Evolutionary conservation across 2,329 filamentous ascomycete species (phyloP).

Genomic region (Cordyceps cicadae): DNA sequence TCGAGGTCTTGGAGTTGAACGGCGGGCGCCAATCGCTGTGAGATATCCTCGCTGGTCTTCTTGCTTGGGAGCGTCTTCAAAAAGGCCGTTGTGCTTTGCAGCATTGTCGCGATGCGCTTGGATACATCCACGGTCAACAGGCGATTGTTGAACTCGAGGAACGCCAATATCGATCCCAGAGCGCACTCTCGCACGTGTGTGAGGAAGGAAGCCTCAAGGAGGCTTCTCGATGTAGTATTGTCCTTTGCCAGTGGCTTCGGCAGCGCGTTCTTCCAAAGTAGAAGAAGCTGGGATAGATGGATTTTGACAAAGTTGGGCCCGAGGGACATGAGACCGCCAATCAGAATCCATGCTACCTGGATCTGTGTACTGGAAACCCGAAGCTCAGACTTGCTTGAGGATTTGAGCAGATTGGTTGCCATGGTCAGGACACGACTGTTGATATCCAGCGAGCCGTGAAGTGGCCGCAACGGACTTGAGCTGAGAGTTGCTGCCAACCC

Average conservation of each 20-base stretch:
- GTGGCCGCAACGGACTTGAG: constrained; percentile 75
- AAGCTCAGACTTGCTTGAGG: constrained; percentile 82
- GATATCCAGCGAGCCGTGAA: constrained; percentile 92
- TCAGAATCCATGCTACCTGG: constrained; percentile 94
- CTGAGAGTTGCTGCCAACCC: constrained; percentile 86
- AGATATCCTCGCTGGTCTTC: constrained; percentile 79
- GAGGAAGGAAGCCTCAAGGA: constrained; percentile 84
- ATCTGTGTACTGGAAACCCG: constrained; percentile 89
- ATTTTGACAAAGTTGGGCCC: constrained; percentile 99
- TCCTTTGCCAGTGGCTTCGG: constrained; percentile 92
- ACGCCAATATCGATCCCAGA: constrained; percentile 81
- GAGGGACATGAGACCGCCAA: constrained; percentile 91
- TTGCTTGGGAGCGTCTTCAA: constrained; percentile 75
- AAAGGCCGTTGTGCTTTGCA: constrained; percentile 89
- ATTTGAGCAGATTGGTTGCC: constrained; percentile 86
- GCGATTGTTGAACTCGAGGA: constrained; percentile 86
- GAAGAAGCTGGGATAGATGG: constrained; percentile 82
- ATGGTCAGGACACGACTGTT: constrained; percentile 87
- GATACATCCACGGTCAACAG: constrained; percentile 90
- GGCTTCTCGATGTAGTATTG: constrained; percentile 72
- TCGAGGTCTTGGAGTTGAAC: constrained; percentile 85
- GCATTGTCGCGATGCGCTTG: constrained; percentile 84
- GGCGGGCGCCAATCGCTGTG: constrained; percentile 73
- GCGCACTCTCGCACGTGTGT: constrained; percentile 94
- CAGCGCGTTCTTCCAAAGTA: constrained; percentile 95